Evolutionary conservation across 2,329 filamentous ascomycete genomes (phyloP).

Genomic region (Cordyceps militaris): DNA sequence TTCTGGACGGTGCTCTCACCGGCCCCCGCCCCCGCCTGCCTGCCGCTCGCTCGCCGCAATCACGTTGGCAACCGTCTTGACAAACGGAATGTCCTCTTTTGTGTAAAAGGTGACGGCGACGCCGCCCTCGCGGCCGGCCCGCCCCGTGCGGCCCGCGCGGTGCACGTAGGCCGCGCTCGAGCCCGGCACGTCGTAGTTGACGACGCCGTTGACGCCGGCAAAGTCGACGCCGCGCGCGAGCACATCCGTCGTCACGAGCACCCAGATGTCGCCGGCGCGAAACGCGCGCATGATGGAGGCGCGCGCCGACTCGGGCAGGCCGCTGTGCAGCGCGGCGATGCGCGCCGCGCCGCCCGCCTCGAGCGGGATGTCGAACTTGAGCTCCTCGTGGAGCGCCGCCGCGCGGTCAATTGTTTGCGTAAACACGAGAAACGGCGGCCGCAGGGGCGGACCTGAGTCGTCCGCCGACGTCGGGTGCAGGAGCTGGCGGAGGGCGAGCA

Average conservation of each 20-base stretch:
- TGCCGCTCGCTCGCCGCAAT: conserved; percentile 78
- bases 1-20: conserved; percentile 58
- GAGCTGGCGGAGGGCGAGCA: conserved; percentile 83
- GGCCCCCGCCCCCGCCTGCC: conserved; percentile 41
- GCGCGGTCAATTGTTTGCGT: conserved; percentile 93
- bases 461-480: conserved; percentile 62
- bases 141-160: conserved; percentile 82
- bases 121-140: conserved; percentile 80
- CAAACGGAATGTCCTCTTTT: conserved; percentile 81
- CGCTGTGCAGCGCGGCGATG: conserved; percentile 85
- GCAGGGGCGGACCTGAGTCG: conserved; percentile 53
- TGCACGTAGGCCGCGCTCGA: conserved; percentile 88
- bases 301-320: conserved; percentile 68
- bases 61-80: conserved; percentile 90
- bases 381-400: conserved; percentile 76
- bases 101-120: conserved; percentile 93
- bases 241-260: conserved; percentile 92
- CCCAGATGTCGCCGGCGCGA: conserved; percentile 87
- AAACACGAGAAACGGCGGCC: conserved; percentile 90
- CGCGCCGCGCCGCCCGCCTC: conserved; percentile 78
- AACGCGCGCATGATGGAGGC: conserved; percentile 82
- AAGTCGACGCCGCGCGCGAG: conserved; percentile 91
- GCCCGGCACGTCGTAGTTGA: conserved; percentile 96
- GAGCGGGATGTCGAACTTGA: conserved; percentile 88
- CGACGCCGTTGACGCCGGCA: conserved; percentile 86